A percentile compares a stretch with the other conserved stretches of the same genome.
These are phyloP conservation scores for Pseudogymnoascus sp. DNA, from an alignment of 2,329 filamentous ascomycete species.

Conservation along the genomic window DNA sequence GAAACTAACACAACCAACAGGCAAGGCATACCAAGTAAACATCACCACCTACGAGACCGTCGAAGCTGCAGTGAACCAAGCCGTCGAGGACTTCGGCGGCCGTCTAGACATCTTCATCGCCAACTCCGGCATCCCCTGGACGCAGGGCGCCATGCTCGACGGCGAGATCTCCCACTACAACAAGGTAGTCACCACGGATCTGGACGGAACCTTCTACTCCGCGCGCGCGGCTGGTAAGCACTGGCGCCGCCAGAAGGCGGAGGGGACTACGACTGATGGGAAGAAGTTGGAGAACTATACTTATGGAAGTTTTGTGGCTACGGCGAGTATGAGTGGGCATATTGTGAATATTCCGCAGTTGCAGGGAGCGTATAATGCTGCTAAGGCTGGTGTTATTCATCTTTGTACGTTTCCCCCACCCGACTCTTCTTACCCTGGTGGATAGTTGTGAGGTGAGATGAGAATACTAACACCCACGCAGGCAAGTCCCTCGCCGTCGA, in stretches of 20 bases:
- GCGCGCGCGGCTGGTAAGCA: constrained; percentile 61
- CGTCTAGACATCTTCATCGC: constrained; percentile 72
- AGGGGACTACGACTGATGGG: constrained; percentile 56
- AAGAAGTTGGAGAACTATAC: constrained; percentile 52
- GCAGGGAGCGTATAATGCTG: constrained; percentile 66
- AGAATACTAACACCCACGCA: constrained; percentile 22
- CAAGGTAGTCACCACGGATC: constrained; percentile 61
- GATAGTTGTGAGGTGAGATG: not conserved
- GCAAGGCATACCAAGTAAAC: constrained; percentile 55
- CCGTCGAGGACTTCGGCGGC: constrained; percentile 60
- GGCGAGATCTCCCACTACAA: constrained; percentile 56
- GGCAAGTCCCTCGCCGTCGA: constrained; percentile 66
- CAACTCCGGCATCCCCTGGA: constrained; percentile 71
- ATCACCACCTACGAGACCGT: constrained; percentile 47
- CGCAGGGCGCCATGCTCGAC: constrained; percentile 58
- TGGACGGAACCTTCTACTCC: constrained; percentile 73
- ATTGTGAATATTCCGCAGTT: constrained; percentile 71
- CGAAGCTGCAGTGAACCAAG: constrained; percentile 41
- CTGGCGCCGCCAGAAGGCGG: constrained; percentile 62
- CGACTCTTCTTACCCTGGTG: too few relatives aligned
- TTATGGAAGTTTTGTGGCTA: constrained; percentile 66
- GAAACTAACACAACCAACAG: constrained; percentile 29
- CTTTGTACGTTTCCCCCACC: constrained; percentile 39
- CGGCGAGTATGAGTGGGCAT: constrained; percentile 70
- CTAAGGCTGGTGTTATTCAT: constrained; percentile 58